Conservation (phyloP, 1,284 basidiomycete genomes). For the Gyrodon tennesseensis region DNA sequence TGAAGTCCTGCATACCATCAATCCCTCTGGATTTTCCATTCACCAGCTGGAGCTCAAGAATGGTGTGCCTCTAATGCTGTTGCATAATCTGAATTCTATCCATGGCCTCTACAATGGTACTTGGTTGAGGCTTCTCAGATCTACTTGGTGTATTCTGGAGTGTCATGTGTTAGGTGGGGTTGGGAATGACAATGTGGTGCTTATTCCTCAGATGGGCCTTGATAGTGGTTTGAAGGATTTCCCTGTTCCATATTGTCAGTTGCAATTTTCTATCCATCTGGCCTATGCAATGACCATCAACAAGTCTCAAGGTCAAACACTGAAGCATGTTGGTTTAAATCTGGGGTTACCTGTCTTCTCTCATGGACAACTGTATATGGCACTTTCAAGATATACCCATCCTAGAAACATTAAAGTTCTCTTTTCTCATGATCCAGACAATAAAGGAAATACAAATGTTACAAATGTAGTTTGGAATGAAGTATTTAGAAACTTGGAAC, state of each 20-base stretch:
- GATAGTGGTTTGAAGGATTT: background rate
- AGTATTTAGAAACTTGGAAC: background rate
- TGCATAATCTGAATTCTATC: slow-evolving; percentile 43
- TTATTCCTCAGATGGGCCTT: slow-evolving; percentile 19
- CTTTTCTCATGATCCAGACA: background rate
- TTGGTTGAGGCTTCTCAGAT: slow-evolving; percentile 26
- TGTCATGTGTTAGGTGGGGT: background rate
- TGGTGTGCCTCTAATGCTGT: slow-evolving; percentile 45
- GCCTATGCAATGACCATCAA: slow-evolving; percentile 47
- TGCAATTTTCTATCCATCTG: slow-evolving; percentile 42
- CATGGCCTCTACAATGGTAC: slow-evolving; percentile 48
- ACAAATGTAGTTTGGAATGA: background rate
- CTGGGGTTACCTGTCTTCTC: background rate
- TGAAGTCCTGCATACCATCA: slow-evolving; percentile 35
- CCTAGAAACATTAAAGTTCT: background rate
- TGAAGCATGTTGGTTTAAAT: slow-evolving; percentile 19
- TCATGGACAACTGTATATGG: background rate
- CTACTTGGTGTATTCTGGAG: slow-evolving; percentile 33
- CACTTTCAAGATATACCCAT: background rate
- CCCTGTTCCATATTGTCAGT: background rate
- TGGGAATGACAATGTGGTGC: background rate
- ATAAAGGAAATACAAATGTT: background rate
- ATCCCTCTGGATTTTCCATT: slow-evolving; percentile 35
- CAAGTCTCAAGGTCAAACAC: slow-evolving; percentile 46
- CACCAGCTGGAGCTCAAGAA: slow-evolving; percentile 41